Percentiles rank a stretch among this genome's conserved stretches.
Conservation (phyloP, 306 rosid species). For the Medicago truncatula region DNA sequence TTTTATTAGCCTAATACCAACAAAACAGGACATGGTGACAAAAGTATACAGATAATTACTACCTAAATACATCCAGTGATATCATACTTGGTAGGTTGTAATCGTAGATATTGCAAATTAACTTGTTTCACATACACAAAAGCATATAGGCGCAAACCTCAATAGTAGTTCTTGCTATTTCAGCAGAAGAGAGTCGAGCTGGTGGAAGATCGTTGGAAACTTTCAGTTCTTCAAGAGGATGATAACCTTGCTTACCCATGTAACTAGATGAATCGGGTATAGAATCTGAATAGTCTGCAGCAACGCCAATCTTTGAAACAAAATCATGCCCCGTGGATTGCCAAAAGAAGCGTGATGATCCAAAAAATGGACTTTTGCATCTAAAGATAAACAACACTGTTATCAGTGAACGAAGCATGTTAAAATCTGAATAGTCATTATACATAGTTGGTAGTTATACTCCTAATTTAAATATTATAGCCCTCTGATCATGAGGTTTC, state of each 20-base stretch:
- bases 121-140: constrained; percentile 1
- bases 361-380: constrained; percentile 64
- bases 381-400: constrained; percentile 46
- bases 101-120: constrained; percentile 29
- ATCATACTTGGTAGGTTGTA: constrained; percentile 32
- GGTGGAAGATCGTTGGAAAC: constrained; percentile 54
- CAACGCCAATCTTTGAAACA: constrained; percentile 81
- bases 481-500: not conserved
- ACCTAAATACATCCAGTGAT: constrained; percentile 36
- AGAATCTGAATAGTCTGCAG: constrained; percentile 93
- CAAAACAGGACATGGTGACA: constrained; percentile 49
- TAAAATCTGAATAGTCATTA: constrained; percentile 14
- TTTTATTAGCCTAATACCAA: constrained; percentile 71
- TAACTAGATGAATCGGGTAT: constrained; percentile 80
- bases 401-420: constrained; percentile 41
- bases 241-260: constrained; percentile 65
- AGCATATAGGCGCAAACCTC: constrained; percentile 63
- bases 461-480: constrained; percentile 13
- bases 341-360: constrained; percentile 68
- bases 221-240: constrained; percentile 92
- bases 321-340: constrained; percentile 63
- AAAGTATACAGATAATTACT: constrained; percentile 37
- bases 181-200: constrained; percentile 78
- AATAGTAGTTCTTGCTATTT: constrained; percentile 78
- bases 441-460: not conserved